Conservation (phyloP, 202 grass and related monocot genomes). For the Dendrocalamus latiflorus region DNA sequence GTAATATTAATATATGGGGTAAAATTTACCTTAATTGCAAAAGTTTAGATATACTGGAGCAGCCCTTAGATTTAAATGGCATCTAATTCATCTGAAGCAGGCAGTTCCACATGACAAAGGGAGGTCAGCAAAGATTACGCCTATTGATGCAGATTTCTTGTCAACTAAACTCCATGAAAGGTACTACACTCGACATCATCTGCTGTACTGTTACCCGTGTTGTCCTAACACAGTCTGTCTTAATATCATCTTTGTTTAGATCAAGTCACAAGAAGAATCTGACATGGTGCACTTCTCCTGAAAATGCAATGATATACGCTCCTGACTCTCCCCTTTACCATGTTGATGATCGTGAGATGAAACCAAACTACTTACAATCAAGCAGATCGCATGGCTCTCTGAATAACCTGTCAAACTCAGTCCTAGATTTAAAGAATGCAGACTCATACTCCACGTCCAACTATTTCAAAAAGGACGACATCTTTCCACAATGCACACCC, state of each 20-base stretch:
- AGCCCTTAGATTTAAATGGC: slow-evolving; percentile 13
- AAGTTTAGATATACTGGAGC: background rate
- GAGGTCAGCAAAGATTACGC: slow-evolving; percentile 56
- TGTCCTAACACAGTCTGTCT: slow-evolving; percentile 9
- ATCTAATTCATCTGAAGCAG: slow-evolving; percentile 35
- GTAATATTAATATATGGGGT: too few species aligned
- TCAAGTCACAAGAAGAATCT: slow-evolving; percentile 48
- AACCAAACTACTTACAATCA: slow-evolving; percentile 38
- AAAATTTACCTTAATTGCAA: background rate
- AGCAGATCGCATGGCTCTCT: slow-evolving; percentile 43
- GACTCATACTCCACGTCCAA: too few species aligned
- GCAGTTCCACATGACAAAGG: slow-evolving; percentile 42
- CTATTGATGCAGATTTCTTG: slow-evolving; percentile 53
- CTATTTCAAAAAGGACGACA: too few species aligned
- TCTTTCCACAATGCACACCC: too few species aligned
- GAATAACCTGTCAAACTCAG: slow-evolving; percentile 41
- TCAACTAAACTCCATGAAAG: slow-evolving; percentile 63
- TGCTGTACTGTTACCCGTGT: background rate
- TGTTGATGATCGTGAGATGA: slow-evolving; percentile 24
- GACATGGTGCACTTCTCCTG: slow-evolving; percentile 52
- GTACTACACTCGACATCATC: slow-evolving; percentile 33
- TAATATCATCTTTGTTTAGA: slow-evolving; percentile 21
- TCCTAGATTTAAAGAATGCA: slow-evolving; percentile 49
- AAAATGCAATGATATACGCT: slow-evolving; percentile 48
- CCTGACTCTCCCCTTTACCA: slow-evolving; percentile 48